Conservation (phyloP, 2,329 filamentous ascomycete species). For the Ceratocystis albifundus region DNA sequence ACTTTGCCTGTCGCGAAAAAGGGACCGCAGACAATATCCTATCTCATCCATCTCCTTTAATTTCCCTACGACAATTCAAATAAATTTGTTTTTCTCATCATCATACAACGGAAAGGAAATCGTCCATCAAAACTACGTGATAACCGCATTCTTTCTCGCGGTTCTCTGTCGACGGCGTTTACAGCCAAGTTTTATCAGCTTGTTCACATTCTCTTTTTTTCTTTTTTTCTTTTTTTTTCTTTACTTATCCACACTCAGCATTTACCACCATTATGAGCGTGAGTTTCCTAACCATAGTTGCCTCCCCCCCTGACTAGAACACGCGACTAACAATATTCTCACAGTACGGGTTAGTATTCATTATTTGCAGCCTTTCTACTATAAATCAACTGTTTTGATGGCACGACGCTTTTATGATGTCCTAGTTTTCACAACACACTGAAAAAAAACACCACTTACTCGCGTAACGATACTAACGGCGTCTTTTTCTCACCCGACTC, state of each 20-base stretch:
- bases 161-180: neutral
- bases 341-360: constrained; percentile 45
- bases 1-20: constrained; percentile 5
- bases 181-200: neutral
- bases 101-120: neutral
- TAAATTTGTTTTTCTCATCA: neutral
- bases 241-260: constrained; percentile 4
- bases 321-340: constrained; percentile 10
- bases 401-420: neutral
- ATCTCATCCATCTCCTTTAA: constrained; percentile 21
- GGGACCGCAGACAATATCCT: constrained; percentile 1
- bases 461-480: constrained; percentile 8
- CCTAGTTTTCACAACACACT: neutral
- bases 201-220: neutral
- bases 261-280: constrained; percentile 17
- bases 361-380: constrained; percentile 13
- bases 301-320: neutral
- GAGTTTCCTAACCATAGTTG: neutral
- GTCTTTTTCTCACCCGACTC: constrained; percentile 11
- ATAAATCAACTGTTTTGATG: neutral
- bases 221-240: no score
- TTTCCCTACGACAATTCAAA: constrained; percentile 11
- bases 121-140: constrained; percentile 1
- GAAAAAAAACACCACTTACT: neutral
- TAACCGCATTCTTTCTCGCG: neutral